phyloP scores from a whole-genome alignment of 768 basidiomycete species.

The Candolleomyces efflorescens region DNA sequence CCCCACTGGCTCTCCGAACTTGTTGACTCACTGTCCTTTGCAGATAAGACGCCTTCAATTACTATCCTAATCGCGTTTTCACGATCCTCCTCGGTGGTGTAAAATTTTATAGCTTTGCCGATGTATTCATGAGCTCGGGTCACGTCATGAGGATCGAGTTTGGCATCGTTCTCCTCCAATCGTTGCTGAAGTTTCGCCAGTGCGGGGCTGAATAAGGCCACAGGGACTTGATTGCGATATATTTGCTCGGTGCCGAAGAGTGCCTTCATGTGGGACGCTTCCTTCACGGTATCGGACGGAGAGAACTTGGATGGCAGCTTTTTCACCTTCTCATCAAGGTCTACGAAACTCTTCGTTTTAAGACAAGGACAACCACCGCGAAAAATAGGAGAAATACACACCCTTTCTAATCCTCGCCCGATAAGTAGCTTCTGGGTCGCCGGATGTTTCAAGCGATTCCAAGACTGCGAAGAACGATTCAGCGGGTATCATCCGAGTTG shows the following conservation, averaged over 20 bases:
- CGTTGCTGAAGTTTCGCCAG: background rate
- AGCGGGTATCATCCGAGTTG: background rate
- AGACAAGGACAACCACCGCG: too few relatives aligned
- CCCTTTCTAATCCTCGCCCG: background rate
- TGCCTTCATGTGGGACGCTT: background rate
- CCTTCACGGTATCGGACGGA: background rate
- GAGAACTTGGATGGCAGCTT: background rate
- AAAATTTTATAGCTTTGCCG: background rate
- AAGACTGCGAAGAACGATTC: background rate
- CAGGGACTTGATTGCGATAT: background rate
- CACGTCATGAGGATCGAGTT: background rate
- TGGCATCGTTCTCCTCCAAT: background rate
- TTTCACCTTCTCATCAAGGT: background rate
- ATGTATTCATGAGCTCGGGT: background rate
- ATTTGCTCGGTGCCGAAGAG: background rate
- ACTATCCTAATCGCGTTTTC: background rate
- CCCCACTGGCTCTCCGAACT: background rate
- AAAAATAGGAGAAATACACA: background rate
- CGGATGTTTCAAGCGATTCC: background rate
- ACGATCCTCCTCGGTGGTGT: background rate
- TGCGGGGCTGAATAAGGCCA: background rate
- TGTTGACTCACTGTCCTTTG: too few relatives aligned
- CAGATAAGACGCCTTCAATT: background rate
- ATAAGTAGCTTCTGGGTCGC: background rate
- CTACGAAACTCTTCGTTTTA: background rate